These are phyloP conservation scores for Raffaelea ambrosiae DNA, from an alignment of 2,329 filamentous ascomycete genomes.

Conservation along the genomic window DNA sequence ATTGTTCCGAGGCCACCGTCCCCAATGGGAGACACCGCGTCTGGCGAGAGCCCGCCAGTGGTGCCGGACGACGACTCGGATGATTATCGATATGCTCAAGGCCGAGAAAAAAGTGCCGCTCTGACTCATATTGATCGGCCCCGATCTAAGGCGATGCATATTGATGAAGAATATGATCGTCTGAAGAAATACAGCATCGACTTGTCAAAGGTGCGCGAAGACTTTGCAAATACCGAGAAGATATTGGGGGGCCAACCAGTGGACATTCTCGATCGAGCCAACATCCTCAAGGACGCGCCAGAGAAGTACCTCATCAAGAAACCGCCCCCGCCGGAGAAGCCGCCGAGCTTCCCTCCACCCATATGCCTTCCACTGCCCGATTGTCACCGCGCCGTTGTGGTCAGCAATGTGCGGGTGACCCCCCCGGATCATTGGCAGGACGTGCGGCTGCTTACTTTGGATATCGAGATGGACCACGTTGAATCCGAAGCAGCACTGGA, in stretches of 20 bases:
- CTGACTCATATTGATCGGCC: constrained; percentile 16
- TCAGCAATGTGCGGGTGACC: constrained; percentile 65
- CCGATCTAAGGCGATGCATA: constrained; percentile 6
- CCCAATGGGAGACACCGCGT: too few relatives aligned
- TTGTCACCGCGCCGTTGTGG: constrained; percentile 48
- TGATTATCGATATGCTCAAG: too few relatives aligned
- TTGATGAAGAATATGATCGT: constrained; percentile 15
- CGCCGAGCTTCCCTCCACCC: constrained; percentile 17
- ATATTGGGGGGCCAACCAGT: constrained; percentile 11
- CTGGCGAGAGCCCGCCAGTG: too few relatives aligned
- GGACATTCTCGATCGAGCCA: constrained; percentile 24
- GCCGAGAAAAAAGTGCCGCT: constrained; percentile 16
- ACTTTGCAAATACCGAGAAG: constrained; percentile 13
- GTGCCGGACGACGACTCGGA: too few relatives aligned
- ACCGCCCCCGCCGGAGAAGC: constrained; percentile 1
- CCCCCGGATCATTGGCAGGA: constrained; percentile 82
- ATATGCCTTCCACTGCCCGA: constrained; percentile 47
- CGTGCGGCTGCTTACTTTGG: constrained; percentile 69
- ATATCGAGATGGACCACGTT: constrained; percentile 24
- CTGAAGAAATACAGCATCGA: constrained; percentile 13
- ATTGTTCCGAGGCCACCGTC: too few relatives aligned
- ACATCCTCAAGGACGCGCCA: constrained; percentile 25
- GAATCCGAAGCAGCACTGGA: too few relatives aligned
- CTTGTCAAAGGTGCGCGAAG: too few relatives aligned
- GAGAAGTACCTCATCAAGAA: constrained; percentile 22